phyloP scores from a whole-genome alignment of 805 yeast genomes.

The Hanseniaspora osmophila region DNA sequence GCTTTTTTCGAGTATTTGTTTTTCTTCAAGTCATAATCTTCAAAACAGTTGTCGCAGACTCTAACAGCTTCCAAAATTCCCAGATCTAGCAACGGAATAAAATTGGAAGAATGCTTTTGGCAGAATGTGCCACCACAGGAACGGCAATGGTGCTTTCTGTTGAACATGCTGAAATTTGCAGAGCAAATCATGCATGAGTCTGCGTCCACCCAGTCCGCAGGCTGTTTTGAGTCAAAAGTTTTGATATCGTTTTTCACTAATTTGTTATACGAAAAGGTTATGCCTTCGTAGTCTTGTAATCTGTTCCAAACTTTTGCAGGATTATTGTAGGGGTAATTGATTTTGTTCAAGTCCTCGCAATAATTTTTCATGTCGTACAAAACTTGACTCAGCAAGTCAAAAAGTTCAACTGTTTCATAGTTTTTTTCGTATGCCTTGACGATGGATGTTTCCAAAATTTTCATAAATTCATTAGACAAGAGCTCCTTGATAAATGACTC shows the following conservation, averaged over 20 bases:
- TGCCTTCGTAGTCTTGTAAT: slow-evolving; percentile 2
- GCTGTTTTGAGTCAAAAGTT: slow-evolving; percentile 76
- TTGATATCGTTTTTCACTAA: slow-evolving; percentile 24
- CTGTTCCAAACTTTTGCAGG: slow-evolving; percentile 3
- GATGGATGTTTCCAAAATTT: slow-evolving; percentile 43
- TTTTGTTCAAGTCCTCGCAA: background rate
- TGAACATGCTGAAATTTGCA: slow-evolving; percentile 59
- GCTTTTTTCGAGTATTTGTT: slow-evolving; percentile 13
- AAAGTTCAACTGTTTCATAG: slow-evolving; percentile 1
- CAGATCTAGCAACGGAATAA: slow-evolving; percentile 56
- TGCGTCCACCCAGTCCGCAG: slow-evolving; percentile 96
- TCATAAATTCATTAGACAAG: slow-evolving; percentile 75
- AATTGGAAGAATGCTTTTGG: slow-evolving; percentile 69
- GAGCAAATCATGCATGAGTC: slow-evolving; percentile 94
- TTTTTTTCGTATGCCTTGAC: slow-evolving; percentile 12
- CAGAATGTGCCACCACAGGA: slow-evolving; percentile 94
- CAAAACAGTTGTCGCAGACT: slow-evolving; percentile 83
- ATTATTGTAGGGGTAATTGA: slow-evolving; percentile 3
- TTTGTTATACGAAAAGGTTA: background rate
- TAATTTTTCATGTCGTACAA: slow-evolving; percentile 4
- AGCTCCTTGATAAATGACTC: slow-evolving; percentile 67
- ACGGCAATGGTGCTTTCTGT: slow-evolving; percentile 91
- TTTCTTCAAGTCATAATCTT: slow-evolving; percentile 33
- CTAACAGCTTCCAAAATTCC: slow-evolving; percentile 85
- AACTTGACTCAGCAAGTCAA: slow-evolving; percentile 1